phyloP scores from a whole-genome alignment of 1,284 basidiomycete species.

The Stereum hirsutum region DNA sequence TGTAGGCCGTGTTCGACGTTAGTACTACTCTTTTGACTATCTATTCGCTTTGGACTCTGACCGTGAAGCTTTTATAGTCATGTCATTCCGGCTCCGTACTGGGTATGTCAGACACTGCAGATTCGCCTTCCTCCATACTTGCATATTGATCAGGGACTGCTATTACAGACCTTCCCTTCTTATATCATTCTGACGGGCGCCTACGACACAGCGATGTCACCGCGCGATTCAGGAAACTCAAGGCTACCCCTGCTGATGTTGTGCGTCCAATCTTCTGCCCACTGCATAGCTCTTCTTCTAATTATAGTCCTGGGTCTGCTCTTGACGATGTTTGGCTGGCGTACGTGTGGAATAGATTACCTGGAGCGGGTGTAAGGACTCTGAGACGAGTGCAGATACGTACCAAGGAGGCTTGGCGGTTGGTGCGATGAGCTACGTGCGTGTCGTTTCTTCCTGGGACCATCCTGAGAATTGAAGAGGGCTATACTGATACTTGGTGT shows the following conservation, averaged over 20 bases:
- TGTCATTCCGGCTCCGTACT: conserved; percentile 58
- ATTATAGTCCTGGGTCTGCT: no score
- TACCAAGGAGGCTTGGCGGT: conserved; percentile 74
- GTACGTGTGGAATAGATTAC: conserved; percentile 43
- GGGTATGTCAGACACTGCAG: conserved; percentile 26
- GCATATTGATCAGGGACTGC: background rate
- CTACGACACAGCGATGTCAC: conserved; percentile 41
- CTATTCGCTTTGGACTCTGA: conserved; percentile 1
- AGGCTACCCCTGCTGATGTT: conserved; percentile 42
- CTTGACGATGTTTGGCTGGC: no score
- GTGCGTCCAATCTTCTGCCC: no score
- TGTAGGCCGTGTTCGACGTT: conserved; percentile 66
- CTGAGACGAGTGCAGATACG: conserved; percentile 89
- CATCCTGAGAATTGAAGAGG: background rate
- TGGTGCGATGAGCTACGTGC: conserved; percentile 79
- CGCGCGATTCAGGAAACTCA: conserved; percentile 20
- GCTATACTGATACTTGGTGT: background rate
- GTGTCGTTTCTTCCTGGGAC: conserved; percentile 18
- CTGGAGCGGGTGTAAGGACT: conserved; percentile 90
- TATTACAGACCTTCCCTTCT: conserved; percentile 49
- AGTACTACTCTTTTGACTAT: conserved; percentile 19
- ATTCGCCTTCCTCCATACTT: background rate
- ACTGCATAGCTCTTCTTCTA: no score
- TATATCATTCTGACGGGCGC: conserved; percentile 56
- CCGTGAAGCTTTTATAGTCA: conserved; percentile 25